These are phyloP conservation scores for Cryptosporidium baileyi DNA, from an alignment of 169 alveolate genomes.

Conservation along the genomic window DNA sequence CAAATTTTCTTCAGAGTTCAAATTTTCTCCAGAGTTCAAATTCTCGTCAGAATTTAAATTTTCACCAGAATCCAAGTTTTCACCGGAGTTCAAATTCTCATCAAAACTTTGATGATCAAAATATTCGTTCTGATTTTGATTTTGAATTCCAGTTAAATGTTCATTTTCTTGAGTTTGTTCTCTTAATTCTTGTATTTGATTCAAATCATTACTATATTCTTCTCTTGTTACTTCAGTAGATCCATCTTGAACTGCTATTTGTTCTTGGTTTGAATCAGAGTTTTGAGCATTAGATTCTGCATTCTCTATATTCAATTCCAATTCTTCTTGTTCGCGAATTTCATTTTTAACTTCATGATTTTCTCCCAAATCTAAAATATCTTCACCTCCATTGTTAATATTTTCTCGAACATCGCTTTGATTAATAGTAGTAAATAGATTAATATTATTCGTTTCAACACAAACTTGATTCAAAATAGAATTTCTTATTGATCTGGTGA, in stretches of 20 bases:
- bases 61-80: not conserved
- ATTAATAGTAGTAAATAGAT: not conserved
- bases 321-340: not conserved
- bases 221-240: not conserved
- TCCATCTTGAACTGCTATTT: not conserved
- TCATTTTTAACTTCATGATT: too few species aligned
- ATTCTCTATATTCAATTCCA: not conserved
- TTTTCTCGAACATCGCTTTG: not conserved
- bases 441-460: not conserved
- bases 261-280: not conserved
- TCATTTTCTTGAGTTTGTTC: not conserved
- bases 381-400: not conserved
- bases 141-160: too few species aligned
- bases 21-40: not conserved
- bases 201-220: not conserved
- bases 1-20: not conserved
- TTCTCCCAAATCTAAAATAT: not conserved
- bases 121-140: too few species aligned
- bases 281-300: not conserved
- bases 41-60: not conserved
- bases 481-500: conserved; percentile 9
- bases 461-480: not conserved
- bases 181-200: too few species aligned
- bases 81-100: too few species aligned
- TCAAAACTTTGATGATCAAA: too few species aligned